phyloP scores from a whole-genome alignment of 768 basidiomycete species.

The Hygrocybe coccinea region DNA sequence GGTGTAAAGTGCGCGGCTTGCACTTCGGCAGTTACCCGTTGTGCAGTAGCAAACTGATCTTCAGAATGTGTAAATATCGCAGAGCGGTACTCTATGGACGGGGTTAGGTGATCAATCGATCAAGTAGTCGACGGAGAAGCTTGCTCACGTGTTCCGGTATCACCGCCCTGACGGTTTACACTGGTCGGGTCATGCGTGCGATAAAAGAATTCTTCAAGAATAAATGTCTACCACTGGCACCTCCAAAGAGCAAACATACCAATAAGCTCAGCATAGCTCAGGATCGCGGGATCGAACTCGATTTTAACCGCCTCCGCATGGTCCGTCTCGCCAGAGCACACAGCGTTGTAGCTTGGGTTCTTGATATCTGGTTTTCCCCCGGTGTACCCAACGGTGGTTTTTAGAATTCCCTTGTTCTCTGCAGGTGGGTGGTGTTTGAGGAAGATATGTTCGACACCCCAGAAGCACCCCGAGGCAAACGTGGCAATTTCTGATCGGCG shows the following conservation, averaged over 20 bases:
- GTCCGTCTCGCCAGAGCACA: conserved; percentile 75
- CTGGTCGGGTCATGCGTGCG: conserved; percentile 92
- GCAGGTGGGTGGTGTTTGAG: conserved; percentile 69
- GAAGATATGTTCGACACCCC: conserved; percentile 86
- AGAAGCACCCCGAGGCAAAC: conserved; percentile 56
- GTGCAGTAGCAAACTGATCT: conserved; percentile 69
- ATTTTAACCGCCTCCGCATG: conserved; percentile 88
- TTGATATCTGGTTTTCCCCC: conserved; percentile 54
- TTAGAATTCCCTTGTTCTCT: conserved; percentile 68
- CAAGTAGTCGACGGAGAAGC: no score
- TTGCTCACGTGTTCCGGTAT: conserved; percentile 68
- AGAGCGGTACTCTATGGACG: conserved; percentile 76
- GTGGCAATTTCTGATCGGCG: conserved; percentile 6
- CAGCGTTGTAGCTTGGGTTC: conserved; percentile 65
- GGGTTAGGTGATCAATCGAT: not conserved
- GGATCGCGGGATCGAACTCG: conserved; percentile 74
- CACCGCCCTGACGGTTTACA: conserved; percentile 69
- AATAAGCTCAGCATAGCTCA: conserved; percentile 82
- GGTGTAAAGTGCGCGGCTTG: conserved; percentile 79
- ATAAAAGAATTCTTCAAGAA: conserved; percentile 71
- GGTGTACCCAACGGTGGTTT: conserved; percentile 74
- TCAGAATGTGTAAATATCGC: conserved; percentile 78
- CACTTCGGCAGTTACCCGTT: conserved; percentile 74
- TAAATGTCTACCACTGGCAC: not conserved
- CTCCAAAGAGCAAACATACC: conserved; percentile 20